A percentile compares a stretch with the other conserved stretches of the same genome.
Conservation (phyloP, 1,284 basidiomycete genomes). For the Leccinum angustisporum region DNA sequence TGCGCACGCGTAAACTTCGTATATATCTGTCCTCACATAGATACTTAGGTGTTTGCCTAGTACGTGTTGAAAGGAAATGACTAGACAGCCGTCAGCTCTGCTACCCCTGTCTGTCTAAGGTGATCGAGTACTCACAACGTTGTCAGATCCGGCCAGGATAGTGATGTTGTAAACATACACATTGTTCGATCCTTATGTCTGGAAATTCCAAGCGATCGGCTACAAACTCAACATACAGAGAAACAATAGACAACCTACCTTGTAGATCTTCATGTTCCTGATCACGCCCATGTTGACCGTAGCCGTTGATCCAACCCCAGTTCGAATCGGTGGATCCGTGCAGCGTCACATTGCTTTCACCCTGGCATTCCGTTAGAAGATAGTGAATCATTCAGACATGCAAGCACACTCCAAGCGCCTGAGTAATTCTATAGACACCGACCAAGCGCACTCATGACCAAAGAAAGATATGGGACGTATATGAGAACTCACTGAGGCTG, state of each 20-base stretch:
- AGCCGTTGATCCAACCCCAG: conserved; percentile 62
- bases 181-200: conserved; percentile 49
- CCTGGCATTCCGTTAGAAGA: conserved; percentile 35
- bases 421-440: conserved; percentile 31
- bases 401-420: conserved; percentile 36
- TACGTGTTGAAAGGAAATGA: conserved; percentile 67
- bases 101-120: not conserved
- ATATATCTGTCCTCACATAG: not conserved
- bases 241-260: conserved; percentile 38
- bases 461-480: too few relatives aligned
- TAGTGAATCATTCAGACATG: too few relatives aligned
- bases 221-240: conserved; percentile 22
- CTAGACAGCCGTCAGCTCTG: conserved; percentile 26
- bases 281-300: conserved; percentile 60
- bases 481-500: conserved; percentile 4
- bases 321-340: conserved; percentile 51
- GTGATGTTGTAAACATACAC: conserved; percentile 54
- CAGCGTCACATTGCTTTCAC: conserved; percentile 58
- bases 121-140: conserved; percentile 4
- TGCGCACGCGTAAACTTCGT: not conserved
- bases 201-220: conserved; percentile 61
- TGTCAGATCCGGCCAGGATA: conserved; percentile 52
- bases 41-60: conserved; percentile 32
- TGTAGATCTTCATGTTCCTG: conserved; percentile 58
- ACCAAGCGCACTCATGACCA: not conserved